Evolutionary conservation across 2,329 filamentous ascomycete genomes (phyloP), one percentile per base, ranked within the genome.

Genomic region (Alternaria longipes): DNA sequence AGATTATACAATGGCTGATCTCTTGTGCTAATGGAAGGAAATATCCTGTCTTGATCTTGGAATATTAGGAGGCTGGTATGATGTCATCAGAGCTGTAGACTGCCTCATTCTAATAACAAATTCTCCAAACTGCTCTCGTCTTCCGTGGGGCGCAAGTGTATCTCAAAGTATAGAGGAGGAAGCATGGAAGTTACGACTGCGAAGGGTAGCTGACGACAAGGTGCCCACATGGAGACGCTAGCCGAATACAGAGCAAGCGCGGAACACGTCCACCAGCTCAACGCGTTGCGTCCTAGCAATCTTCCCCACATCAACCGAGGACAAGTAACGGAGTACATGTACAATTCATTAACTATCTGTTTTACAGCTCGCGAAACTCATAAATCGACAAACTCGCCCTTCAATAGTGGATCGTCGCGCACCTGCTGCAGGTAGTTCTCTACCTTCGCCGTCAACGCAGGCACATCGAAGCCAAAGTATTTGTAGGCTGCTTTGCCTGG

Each of bases 401-500:
- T 65, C 7, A 78, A 46, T 20, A 80, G 69, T 1, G 74, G 74
- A 46, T 80, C 77, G 20, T 72, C 75, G 64, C 72, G 72, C 53
- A 79, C 66, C 53, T 76, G 74, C 38, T 79, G 70, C 22, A 82
- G 60, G 30, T 81, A 78, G 3, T 58, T 66, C 49, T 68, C 67
- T 1, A 82, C 73, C 69, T 81, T 82, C 11, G 62, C 64, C 6
- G 84, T 81, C 63, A 84, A 85, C 8, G 53, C 52, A 18, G 52
- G 53, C 5, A 60, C 53, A 41, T 60, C 53, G 8, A 60, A 87
- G 1, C 86, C 84, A 69, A 88, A 88, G 55, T 83, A 83, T 65
- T 83, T 81, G 69, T 88, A 87, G 2, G 84, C 84, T 11, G 81
- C 81, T 63, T 83, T 82, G 0, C 85, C 84, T 0, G 86, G 86